Base-by-base conservation (phyloP, 768 basidiomycete genomes). In the Candolleomyces aberdarensis region DNA sequence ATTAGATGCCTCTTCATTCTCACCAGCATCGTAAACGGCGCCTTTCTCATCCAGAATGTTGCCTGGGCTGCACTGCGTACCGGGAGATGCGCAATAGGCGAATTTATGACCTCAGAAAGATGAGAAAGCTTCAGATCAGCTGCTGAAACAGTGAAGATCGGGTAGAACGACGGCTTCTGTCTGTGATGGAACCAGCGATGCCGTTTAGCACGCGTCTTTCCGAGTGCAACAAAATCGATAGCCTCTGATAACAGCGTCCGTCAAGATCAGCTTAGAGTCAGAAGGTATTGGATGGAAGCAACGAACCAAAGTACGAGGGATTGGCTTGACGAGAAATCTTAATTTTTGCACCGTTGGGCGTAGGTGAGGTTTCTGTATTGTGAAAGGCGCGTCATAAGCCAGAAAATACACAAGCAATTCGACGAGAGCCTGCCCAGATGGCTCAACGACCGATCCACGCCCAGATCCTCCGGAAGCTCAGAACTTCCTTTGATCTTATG, bases 171-270 rank as follows among this genome's bases (percentile, higher is more conserved):
- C n/a, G n/a, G n/a, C n/a, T n/a, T n/a, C n/a, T n/a, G n/a, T n/a
- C n/a, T n/a, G n/a, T n/a, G n/a, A n/a, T n/a, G n/a, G n/a, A n/a
- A n/a, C n/a, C n/a, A n/a, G n/a, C n/a, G n/a, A n/a, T n/a, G 93
- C 69, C 96, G 94, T 69, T 96, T 94, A 1, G 92, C 93, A 15
- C 95, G 88, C 4, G 92, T 91, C 70, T 95, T 93, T 5, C 95
- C 95, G 0, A 95, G 74, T 0, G 91, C 94, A 26, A 96, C 86
- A 0, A 94, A 90, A 67, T 91, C 92, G 59, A 92, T 85, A 0
- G 95, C 94, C 82, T 96, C 92, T 88, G 65, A 13, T 48, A 55
- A 32, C 5, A 40, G 10, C 31, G 57, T 9, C 26, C n/a, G n/a
- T 56, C 2, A 61, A 40, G 19, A n/a, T 36, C n/a, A n/a, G 29